phyloP scores from a whole-genome alignment of 1,284 basidiomycete genomes.

The Marasmius sp. region DNA sequence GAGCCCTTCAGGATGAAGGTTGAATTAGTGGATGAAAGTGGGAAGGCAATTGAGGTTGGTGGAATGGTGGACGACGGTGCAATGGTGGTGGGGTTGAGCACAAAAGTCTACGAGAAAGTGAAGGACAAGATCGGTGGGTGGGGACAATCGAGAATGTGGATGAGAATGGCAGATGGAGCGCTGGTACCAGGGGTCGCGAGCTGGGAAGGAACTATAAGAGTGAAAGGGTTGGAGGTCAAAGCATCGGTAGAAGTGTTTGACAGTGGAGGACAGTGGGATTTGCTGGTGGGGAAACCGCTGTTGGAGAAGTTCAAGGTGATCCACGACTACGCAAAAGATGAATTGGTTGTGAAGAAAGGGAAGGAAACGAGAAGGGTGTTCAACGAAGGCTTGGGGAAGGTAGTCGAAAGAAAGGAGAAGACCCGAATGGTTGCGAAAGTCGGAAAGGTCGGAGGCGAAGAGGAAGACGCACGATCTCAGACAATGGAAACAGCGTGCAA shows the following conservation, averaged over 20 bases:
- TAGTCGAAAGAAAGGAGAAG: neutral
- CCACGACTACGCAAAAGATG: slow-evolving; percentile 27
- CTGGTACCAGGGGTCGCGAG: slow-evolving; percentile 21
- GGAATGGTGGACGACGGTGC: slow-evolving; percentile 29
- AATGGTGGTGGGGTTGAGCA: slow-evolving; percentile 27
- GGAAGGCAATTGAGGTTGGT: slow-evolving; percentile 3
- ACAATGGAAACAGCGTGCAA: neutral
- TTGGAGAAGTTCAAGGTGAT: slow-evolving; percentile 20
- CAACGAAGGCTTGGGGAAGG: neutral
- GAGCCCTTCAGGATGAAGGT: neutral
- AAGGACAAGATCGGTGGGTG: slow-evolving; percentile 13
- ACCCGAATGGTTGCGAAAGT: neutral
- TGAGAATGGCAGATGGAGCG: slow-evolving; percentile 30
- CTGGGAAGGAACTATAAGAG: slow-evolving; percentile 24
- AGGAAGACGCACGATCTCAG: neutral
- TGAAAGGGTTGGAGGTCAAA: slow-evolving; percentile 10
- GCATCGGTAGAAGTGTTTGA: slow-evolving; percentile 32
- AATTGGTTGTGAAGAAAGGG: slow-evolving; percentile 2
- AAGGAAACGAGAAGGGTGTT: neutral
- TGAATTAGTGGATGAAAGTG: neutral
- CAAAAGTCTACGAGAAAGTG: slow-evolving; percentile 16
- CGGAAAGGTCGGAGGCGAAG: neutral
- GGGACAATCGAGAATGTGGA: slow-evolving; percentile 12
- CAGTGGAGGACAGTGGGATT: slow-evolving; percentile 27
- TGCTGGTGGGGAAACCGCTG: slow-evolving; percentile 33